phyloP scores from a whole-genome alignment of 164 flowering plant species.

The Amborella trichopoda region DNA sequence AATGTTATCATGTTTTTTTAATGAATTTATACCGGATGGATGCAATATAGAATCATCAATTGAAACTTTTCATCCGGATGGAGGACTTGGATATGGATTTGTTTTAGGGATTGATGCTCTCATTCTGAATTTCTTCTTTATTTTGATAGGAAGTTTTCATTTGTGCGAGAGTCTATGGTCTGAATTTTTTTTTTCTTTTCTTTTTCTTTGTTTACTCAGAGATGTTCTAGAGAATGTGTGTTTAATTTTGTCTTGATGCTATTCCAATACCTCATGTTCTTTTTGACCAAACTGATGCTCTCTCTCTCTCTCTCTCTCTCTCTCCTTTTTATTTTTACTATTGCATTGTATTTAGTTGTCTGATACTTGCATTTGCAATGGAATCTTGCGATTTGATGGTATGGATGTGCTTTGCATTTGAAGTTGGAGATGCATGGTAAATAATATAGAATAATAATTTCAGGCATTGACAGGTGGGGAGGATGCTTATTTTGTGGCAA shows the following conservation, averaged over 20 bases:
- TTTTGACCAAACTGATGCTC: background rate
- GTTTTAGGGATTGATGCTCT: background rate
- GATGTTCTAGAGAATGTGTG: too few species aligned
- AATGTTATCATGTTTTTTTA: background rate
- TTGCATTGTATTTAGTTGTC: background rate
- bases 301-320: background rate
- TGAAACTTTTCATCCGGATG: background rate
- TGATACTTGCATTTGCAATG: background rate
- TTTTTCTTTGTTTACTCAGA: too few species aligned
- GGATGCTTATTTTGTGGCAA: constrained; percentile 60
- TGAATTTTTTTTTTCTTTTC: too few species aligned
- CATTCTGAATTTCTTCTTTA: too few species aligned
- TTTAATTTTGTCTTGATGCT: too few species aligned
- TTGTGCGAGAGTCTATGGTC: too few species aligned
- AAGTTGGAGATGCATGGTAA: constrained; percentile 6
- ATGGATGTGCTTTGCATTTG: background rate
- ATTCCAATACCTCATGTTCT: background rate
- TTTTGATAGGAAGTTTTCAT: too few species aligned
- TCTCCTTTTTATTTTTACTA: background rate
- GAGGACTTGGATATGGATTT: background rate
- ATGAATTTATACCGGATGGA: background rate
- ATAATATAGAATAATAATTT: constrained; percentile 45
- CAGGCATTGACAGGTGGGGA: constrained; percentile 86
- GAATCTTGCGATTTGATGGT: background rate
- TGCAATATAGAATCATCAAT: background rate